Conservation (phyloP, 495 filamentous ascomycete species). For the Annulohypoxylon stygium region DNA sequence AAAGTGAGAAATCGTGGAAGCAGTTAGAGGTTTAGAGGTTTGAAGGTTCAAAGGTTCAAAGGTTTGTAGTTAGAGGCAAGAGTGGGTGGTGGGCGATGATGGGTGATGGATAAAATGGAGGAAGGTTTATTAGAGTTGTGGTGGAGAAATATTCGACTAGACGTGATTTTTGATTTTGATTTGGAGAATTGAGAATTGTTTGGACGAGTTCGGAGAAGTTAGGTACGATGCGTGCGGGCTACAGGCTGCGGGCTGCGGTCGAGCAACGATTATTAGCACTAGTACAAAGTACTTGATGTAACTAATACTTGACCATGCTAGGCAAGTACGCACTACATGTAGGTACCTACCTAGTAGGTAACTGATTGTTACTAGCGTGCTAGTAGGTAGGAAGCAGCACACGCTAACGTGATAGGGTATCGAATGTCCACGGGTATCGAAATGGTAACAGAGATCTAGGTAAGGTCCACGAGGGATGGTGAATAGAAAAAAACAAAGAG, state of each 20-base stretch:
- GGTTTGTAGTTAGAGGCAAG: conserved; percentile 7
- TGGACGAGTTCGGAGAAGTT: conserved; percentile 45
- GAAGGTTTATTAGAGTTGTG: conserved; percentile 39
- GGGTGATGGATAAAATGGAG: conserved; percentile 42
- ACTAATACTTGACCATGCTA: not conserved
- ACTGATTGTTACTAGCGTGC: not conserved
- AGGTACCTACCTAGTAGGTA: not conserved
- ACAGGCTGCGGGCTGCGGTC: conserved; percentile 12
- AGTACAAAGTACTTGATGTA: not conserved
- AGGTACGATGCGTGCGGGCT: conserved; percentile 31
- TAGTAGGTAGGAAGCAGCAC: conserved; percentile 9
- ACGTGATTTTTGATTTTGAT: conserved; percentile 30
- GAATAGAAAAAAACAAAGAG: not conserved
- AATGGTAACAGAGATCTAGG: conserved; percentile 18
- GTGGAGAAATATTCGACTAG: conserved; percentile 38
- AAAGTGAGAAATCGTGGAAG: conserved; percentile 20
- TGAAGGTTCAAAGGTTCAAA: too few species aligned
- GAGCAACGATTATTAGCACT: not conserved
- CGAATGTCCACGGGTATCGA: conserved; percentile 5
- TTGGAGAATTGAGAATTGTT: conserved; percentile 50
- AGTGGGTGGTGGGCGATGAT: conserved; percentile 27
- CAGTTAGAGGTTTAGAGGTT: too few species aligned
- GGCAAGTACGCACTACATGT: not conserved
- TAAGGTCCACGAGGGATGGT: conserved; percentile 17
- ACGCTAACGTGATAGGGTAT: conserved; percentile 32